Base-by-base conservation (phyloP, 306 rosid species). In the Comarum palustre region DNA sequence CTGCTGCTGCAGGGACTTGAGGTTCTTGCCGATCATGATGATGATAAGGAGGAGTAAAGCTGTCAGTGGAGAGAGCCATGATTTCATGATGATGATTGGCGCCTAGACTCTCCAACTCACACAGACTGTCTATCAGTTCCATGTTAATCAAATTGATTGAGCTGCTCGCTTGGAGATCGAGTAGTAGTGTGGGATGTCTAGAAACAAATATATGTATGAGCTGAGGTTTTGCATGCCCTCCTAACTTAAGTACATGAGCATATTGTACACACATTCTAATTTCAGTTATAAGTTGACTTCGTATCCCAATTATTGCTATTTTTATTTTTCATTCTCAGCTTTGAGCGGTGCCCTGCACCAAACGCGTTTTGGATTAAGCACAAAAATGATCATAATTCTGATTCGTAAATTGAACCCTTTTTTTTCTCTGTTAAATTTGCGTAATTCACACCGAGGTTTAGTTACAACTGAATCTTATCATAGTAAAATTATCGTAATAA, bases 61-160 rank as follows among this genome's bases (percentile, higher is more conserved):
- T 58, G 27, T 70, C 58, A 11, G 58, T 62, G 72, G 84, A 63
- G 72, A 76, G 73, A 68, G 68, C 66, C 72, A 73, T 71, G 64
- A 73, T 62, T 57, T 17, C 80, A 67, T 79, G 71, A 45, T 79
- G 71, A 45, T 74, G 58, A 73, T 69, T 75, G 38, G 55, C 32
- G 57, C 48, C 57, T n/a, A 41, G 72, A 54, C 66, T 76, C 76
- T 67, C 45, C 72, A 61, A 66, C 39, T 66, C 70, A 47, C 69
- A 41, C 38, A 71, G 73, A 42, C 75, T 78, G 42, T 73, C 77
- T 64, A 46, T 75, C 13, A 75, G 61, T 59, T 82, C 81, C 73
- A 69, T 71, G 50, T 22, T 71, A 5, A 45, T 5, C 13, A 17
- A 39, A 31, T 60, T 31, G 66, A 15, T 29, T 60, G 66, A 60